phyloP scores from a whole-genome alignment of 306 rosid species.

The Boehmeria nivea region DNA sequence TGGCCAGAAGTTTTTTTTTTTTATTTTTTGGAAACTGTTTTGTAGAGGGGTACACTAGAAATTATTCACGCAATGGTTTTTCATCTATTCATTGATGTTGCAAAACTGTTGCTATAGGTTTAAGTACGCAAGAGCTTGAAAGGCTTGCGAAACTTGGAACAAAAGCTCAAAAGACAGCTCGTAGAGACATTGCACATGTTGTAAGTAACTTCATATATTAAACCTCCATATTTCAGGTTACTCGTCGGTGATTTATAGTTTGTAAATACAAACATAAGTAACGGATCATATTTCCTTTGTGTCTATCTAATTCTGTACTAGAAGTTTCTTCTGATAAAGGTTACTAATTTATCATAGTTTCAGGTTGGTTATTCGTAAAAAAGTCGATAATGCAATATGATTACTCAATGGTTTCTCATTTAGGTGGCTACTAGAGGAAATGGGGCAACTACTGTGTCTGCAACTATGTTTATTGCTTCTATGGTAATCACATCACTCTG shows the following conservation, averaged over 20 bases:
- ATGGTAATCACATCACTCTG: slow-evolving; percentile 42
- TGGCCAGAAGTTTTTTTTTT: no score
- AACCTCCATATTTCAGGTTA: no score
- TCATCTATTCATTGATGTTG: no score
- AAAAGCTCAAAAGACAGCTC: slow-evolving; percentile 76
- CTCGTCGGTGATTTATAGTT: not conserved
- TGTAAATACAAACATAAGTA: not conserved
- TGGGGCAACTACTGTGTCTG: slow-evolving; percentile 95
- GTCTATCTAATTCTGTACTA: no score
- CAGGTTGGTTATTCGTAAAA: not conserved
- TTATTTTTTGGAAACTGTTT: no score
- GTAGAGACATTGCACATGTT: slow-evolving; percentile 88
- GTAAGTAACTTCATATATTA: slow-evolving; percentile 41
- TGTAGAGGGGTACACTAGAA: no score
- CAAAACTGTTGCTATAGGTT: slow-evolving; percentile 48
- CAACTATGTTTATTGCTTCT: slow-evolving; percentile 80
- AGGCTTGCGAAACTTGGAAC: slow-evolving; percentile 69
- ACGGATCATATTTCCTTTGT: not conserved
- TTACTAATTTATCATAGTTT: no score
- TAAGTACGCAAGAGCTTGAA: slow-evolving; percentile 63
- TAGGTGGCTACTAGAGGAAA: slow-evolving; percentile 77
- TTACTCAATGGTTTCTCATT: slow-evolving; percentile 19
- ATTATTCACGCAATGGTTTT: no score
- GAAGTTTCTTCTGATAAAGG: no score
- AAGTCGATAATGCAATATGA: not conserved